phyloP scores from a whole-genome alignment of 306 rosid species.

The Castanospermum australe region DNA sequence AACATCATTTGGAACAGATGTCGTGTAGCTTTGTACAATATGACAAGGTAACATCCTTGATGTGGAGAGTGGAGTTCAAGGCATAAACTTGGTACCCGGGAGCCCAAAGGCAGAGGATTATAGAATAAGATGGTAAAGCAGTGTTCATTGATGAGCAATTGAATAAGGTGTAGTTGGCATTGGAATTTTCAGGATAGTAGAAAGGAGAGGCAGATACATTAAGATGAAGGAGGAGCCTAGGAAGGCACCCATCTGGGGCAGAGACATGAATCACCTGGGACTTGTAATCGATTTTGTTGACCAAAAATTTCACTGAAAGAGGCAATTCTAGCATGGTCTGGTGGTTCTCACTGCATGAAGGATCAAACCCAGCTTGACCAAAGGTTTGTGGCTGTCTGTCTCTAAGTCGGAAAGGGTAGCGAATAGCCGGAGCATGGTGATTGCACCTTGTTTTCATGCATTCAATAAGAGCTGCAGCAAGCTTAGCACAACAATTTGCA shows the following conservation, averaged over 20 bases:
- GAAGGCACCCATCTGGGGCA: constrained; percentile 4
- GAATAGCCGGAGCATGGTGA: not conserved
- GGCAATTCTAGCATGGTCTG: constrained; percentile 8
- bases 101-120: constrained; percentile 1
- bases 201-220: constrained; percentile 1
- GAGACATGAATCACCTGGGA: not conserved
- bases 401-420: not conserved
- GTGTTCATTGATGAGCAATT: constrained; percentile 27
- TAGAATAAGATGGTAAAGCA: constrained; percentile 3
- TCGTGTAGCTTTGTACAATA: constrained; percentile 10
- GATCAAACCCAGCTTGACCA: not conserved
- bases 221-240: not conserved
- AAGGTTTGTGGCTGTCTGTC: not conserved
- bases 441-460: not conserved
- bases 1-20: not conserved
- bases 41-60: constrained; percentile 13
- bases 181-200: not conserved
- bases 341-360: not conserved
- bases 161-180: constrained; percentile 6
- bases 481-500: not conserved
- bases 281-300: constrained; percentile 16
- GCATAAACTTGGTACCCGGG: constrained; percentile 7
- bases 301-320: not conserved
- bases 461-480: not conserved
- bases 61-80: not conserved